Base-by-base conservation (phyloP, 2,329 filamentous ascomycete genomes). In the Fusarium pseudocircinatum region DNA sequence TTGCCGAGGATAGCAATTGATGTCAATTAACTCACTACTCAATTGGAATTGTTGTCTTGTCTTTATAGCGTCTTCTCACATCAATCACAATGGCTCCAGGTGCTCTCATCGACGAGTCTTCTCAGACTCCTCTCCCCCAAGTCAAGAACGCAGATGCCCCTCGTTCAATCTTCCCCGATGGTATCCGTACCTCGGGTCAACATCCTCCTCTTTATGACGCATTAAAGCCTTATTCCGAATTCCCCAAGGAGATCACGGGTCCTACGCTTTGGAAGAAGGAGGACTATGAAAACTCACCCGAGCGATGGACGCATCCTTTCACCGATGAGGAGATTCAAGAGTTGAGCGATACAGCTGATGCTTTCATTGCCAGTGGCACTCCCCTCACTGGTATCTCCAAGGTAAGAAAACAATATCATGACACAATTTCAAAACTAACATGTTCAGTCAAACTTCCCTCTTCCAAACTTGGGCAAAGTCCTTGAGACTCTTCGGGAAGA, bases 281-380 rank as follows among this genome's bases (percentile, higher is more conserved):
- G 44, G 91, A 94, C 40, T 94, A 92, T 77, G 85, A 84, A 66
- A 82, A 87, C 75, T 84, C 87, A 72, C 90, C 92, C 0, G 90
- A 93, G 75, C 87, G 87, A 80, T 96, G 94, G 94, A 91, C 92
- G 10, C 93, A 95, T 81, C 84, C 84, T 6, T 94, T 96, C 79
- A 91, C 88, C 0, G 82, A 86, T 0, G 87, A 89, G 4, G 93
- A 96, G 80, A 84, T 94, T 26, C 82, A 84, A 15, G 93, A 95
- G 78, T 84, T 96, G 56, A 89, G 89, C 76, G 79, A 83, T 26
- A 88, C 92, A 0, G 89, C 93, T 1, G 93, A 96, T 81, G 84
- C 83, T 16, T 96, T 95, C 81, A 87, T 94, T 40, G 86, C 86
- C 9, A 87, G 87, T 20, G 88, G 88, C 40, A 91, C 85, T 2